phyloP scores from a whole-genome alignment of 306 rosid genomes.

The Potentilla sterilis region DNA sequence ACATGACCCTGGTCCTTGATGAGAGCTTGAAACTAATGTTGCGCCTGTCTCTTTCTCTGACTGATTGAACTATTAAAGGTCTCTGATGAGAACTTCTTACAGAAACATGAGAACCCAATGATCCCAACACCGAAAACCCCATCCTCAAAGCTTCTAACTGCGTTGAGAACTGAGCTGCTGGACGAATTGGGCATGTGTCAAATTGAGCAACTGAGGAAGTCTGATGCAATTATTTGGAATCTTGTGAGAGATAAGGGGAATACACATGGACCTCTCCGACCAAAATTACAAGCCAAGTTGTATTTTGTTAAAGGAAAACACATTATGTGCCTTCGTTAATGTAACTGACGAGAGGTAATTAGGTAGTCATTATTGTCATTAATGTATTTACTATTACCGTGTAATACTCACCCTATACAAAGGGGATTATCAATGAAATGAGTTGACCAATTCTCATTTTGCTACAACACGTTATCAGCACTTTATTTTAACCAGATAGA shows the following conservation, averaged over 20 bases:
- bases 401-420: too few species aligned
- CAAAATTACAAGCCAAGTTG: background rate
- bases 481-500: too few species aligned
- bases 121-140: conserved; percentile 53
- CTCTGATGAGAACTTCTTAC: conserved; percentile 30
- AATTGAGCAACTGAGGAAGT: background rate
- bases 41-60: conserved; percentile 19
- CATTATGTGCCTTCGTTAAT: too few species aligned
- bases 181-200: conserved; percentile 14
- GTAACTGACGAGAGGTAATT: too few species aligned
- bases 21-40: conserved; percentile 35
- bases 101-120: conserved; percentile 42
- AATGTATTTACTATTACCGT: too few species aligned
- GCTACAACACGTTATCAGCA: too few species aligned
- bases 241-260: background rate
- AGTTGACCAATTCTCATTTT: too few species aligned
- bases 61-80: conserved; percentile 31
- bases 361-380: too few species aligned
- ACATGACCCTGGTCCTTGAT: conserved; percentile 25
- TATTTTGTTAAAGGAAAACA: too few species aligned
- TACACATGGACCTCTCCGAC: background rate
- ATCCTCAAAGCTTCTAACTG: conserved; percentile 27
- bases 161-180: too few species aligned
- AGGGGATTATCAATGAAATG: too few species aligned
- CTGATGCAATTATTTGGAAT: background rate